Base-by-base conservation (phyloP, 2,329 filamentous ascomycete species). In the Graphilbum ipis-grandicollis region DNA sequence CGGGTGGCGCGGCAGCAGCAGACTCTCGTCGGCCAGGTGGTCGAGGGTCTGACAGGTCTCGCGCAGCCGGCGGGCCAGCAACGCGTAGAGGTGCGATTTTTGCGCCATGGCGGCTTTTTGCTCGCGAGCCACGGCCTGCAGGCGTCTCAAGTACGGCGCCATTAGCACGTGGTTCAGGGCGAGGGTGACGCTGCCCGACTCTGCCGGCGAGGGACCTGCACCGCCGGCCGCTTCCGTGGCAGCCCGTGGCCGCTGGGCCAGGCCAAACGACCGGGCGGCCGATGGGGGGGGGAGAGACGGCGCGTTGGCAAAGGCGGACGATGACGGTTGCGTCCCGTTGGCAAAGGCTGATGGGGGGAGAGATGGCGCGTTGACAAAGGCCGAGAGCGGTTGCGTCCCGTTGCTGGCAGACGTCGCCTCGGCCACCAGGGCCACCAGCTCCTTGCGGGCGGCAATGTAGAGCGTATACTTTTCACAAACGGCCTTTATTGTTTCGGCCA, bases 21-120 rank as follows among this genome's bases (percentile, higher is more conserved):
- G 70, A 46, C 73, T 78, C 48, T 77, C 72, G 34, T 77, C 66
- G 10, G 65, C 61, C 3, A 78, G 55, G 39, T 64, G 68, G 34
- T 63, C 60, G 8, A 78, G 54, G 2, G 55, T 49, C 48, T 68
- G 63, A 36, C 57, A 56, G 13, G 60, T 58, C 10, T 71, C 64
- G 41, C 65, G 65, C 18, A 59, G 56, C 43, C 73, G 63, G 42
- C 60, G 66, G 17, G 59, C 50, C 12, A 79, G 52, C 14, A 57
- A 50, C 14, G 58, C 49, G 40, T 62, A 68, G 34, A 74, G 54
- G 47, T 76, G 64, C 0, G 70, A 61, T 45, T 74, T 76, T 43
- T 76, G 67, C 23, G 66, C 54, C 32, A 75, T 68, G 19, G 65
- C 53, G 1, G 57, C 56, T 47, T 71, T 76, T 50, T 78, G 71